Evolutionary conservation across 1,284 basidiomycete genomes (phyloP).

Genomic region (Puccinia horiana): DNA sequence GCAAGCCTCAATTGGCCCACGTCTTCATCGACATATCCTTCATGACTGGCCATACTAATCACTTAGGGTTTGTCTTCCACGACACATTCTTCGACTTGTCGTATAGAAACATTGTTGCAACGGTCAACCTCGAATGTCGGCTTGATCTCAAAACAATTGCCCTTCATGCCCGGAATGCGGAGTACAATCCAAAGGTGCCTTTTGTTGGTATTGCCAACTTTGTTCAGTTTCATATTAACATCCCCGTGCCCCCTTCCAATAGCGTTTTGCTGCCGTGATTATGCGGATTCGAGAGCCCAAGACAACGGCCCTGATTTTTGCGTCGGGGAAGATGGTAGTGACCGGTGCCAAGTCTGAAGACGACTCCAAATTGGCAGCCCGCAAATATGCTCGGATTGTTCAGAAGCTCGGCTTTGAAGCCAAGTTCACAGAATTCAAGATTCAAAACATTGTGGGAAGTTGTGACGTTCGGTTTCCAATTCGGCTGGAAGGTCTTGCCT

Average conservation of each 20-base stretch:
- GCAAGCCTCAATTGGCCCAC: background rate
- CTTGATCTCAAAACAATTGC: slow-evolving; percentile 98
- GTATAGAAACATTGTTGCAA: slow-evolving; percentile 89
- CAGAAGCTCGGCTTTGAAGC: slow-evolving; percentile 99
- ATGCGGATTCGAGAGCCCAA: slow-evolving; percentile 99
- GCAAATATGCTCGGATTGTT: slow-evolving; percentile 98
- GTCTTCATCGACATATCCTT: background rate
- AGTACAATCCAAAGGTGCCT: slow-evolving; percentile 99
- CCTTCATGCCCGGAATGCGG: slow-evolving; percentile 94
- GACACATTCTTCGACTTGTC: slow-evolving; percentile 25
- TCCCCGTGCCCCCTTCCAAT: slow-evolving; percentile 52
- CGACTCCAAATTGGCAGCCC: slow-evolving; percentile 90
- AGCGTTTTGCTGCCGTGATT: slow-evolving; percentile 99
- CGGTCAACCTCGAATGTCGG: slow-evolving; percentile 95
- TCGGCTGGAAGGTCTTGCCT: slow-evolving; percentile 93
- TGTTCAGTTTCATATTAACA: slow-evolving; percentile 17
- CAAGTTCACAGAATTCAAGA: slow-evolving; percentile 99
- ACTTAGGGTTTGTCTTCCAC: slow-evolving; percentile 18
- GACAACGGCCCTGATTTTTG: slow-evolving; percentile 98
- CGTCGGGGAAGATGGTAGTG: slow-evolving; percentile 99
- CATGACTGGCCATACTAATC: slow-evolving; percentile 9
- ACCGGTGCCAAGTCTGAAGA: slow-evolving; percentile 99
- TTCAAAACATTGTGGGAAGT: slow-evolving; percentile 97
- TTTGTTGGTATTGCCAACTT: slow-evolving; percentile 14
- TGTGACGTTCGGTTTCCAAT: slow-evolving; percentile 99